Evolutionary conservation across 2,329 filamentous ascomycete genomes (phyloP).

Genomic region (Achaetomium macrosporum): DNA sequence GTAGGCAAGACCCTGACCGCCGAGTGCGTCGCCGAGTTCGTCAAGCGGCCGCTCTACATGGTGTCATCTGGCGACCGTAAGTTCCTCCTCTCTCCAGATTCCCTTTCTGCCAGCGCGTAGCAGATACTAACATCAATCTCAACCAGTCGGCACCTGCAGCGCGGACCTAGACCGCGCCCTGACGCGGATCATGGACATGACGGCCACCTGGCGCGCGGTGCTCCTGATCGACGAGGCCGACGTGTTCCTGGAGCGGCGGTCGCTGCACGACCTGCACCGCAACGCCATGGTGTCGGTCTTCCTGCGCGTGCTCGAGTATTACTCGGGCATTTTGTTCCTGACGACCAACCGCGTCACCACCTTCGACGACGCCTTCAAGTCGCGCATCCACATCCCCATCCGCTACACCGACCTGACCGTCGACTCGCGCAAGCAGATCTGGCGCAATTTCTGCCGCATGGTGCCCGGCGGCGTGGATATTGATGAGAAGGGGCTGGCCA

Average conservation of each 20-base stretch:
- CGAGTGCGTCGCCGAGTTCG: slow-evolving; percentile 33
- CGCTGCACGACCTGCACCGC: slow-evolving; percentile 29
- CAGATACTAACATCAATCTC: neutral
- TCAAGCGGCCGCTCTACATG: slow-evolving; percentile 31
- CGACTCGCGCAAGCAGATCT: slow-evolving; percentile 25
- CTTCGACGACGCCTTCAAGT: slow-evolving; percentile 35
- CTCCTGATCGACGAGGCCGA: slow-evolving; percentile 37
- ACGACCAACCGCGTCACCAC: slow-evolving; percentile 33
- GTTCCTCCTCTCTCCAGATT: neutral
- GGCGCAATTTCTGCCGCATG: slow-evolving; percentile 27
- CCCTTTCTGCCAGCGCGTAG: too few species aligned
- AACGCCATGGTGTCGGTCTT: slow-evolving; percentile 36
- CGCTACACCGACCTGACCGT: slow-evolving; percentile 28
- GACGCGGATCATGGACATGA: slow-evolving; percentile 21
- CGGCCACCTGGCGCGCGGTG: slow-evolving; percentile 27
- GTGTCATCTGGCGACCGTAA: slow-evolving; percentile 33
- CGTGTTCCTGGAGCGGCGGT: slow-evolving; percentile 33
- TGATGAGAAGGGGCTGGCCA: slow-evolving; percentile 21
- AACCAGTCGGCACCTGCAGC: slow-evolving; percentile 27
- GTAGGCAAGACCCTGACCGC: slow-evolving; percentile 35
- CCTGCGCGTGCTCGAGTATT: slow-evolving; percentile 33
- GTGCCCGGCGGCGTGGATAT: slow-evolving; percentile 24
- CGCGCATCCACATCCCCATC: slow-evolving; percentile 31
- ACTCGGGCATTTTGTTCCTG: slow-evolving; percentile 32
- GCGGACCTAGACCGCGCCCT: slow-evolving; percentile 18